phyloP scores from a whole-genome alignment of 2,329 filamentous ascomycete genomes.

The Fusarium gaditjirri region DNA sequence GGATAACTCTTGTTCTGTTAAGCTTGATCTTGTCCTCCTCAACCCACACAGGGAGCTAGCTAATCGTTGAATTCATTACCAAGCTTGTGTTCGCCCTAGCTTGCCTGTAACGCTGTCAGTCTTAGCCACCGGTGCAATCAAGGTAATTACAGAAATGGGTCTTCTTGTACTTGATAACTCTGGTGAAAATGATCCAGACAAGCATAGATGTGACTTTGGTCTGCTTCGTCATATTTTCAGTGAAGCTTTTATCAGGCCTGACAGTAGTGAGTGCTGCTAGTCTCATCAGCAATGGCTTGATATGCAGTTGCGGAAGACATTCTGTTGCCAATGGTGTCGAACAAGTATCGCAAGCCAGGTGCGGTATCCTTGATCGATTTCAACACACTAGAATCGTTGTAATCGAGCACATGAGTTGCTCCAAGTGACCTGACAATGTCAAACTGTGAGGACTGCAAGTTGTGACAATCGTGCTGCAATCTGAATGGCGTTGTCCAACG shows the following conservation, averaged over 20 bases:
- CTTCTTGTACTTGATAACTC: constrained; percentile 50
- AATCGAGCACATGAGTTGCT: constrained; percentile 53
- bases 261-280: constrained; percentile 54
- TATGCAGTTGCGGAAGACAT: constrained; percentile 50
- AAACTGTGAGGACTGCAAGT: constrained; percentile 50
- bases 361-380: constrained; percentile 48
- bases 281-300: constrained; percentile 38
- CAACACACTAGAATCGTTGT: constrained; percentile 51
- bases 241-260: constrained; percentile 53
- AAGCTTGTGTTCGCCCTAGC: constrained; percentile 51
- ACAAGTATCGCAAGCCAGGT: constrained; percentile 50
- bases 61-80: constrained; percentile 51
- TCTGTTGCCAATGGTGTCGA: constrained; percentile 56
- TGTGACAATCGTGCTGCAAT: constrained; percentile 49
- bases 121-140: not conserved
- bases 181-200: constrained; percentile 56
- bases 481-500: constrained; percentile 51
- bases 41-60: constrained; percentile 50
- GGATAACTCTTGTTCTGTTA: constrained; percentile 46
- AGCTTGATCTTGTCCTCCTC: constrained; percentile 49
- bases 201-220: constrained; percentile 54
- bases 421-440: constrained; percentile 48
- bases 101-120: constrained; percentile 42
- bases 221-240: constrained; percentile 47
- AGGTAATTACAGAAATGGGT: constrained; percentile 51